A percentile compares a stretch with the other conserved stretches of the same genome.
Conservation (phyloP, 1,284 basidiomycete genomes). For the Irpex sp. region DNA sequence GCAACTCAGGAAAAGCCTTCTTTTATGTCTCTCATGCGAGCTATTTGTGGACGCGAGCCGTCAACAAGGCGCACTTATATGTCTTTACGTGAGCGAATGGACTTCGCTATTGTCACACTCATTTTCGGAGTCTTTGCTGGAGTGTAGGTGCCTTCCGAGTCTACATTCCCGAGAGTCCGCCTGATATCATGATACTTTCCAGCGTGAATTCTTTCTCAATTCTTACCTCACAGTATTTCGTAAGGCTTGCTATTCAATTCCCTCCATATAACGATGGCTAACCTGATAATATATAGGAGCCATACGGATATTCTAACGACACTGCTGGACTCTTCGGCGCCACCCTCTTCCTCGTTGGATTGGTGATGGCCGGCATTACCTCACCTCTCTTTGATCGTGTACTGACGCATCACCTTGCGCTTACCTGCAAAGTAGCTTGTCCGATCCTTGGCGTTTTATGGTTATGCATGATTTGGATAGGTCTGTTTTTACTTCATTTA, state of each 20-base stretch:
- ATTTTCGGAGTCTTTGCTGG: slow-evolving; percentile 65
- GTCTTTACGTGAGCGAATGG: slow-evolving; percentile 59
- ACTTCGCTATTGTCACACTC: slow-evolving; percentile 56
- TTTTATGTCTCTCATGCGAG: slow-evolving; percentile 51
- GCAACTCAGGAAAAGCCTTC: slow-evolving; percentile 55
- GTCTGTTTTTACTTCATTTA: slow-evolving; percentile 35
- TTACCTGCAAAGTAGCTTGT: slow-evolving; percentile 54
- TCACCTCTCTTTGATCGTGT: slow-evolving; percentile 77
- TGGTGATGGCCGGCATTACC: slow-evolving; percentile 59
- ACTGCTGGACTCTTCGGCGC: slow-evolving; percentile 68
- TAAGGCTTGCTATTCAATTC: slow-evolving; percentile 28
- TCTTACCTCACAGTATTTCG: slow-evolving; percentile 64
- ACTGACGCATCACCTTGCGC: slow-evolving; percentile 64
- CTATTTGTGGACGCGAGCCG: slow-evolving; percentile 45
- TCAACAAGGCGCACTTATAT: slow-evolving; percentile 44
- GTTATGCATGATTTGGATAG: slow-evolving; percentile 75
- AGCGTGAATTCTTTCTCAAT: slow-evolving; percentile 52
- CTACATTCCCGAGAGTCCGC: background rate
- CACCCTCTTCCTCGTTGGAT: slow-evolving; percentile 61
- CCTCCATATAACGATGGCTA: background rate
- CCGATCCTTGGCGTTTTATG: slow-evolving; percentile 60
- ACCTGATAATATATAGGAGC: slow-evolving; percentile 40
- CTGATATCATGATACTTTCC: background rate
- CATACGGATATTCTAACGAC: slow-evolving; percentile 64
- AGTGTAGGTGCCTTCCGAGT: slow-evolving; percentile 39